A percentile compares a stretch with the other conserved stretches of the same genome.
phyloP scores from a whole-genome alignment of 2,329 filamentous ascomycete genomes.

The Colletotrichum euphorbiae region DNA sequence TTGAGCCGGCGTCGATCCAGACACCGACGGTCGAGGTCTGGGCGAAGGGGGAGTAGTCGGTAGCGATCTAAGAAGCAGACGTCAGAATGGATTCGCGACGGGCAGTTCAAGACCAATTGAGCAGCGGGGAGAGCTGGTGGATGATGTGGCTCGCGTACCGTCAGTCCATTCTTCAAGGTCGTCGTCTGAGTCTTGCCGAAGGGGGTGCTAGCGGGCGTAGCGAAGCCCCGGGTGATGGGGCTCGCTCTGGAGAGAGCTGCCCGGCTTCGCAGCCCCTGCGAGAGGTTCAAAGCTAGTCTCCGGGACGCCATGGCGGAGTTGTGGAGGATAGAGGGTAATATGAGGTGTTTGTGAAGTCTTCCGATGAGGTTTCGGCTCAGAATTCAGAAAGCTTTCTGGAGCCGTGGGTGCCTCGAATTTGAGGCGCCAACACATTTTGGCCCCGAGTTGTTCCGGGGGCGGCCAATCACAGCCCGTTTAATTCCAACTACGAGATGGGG shows the following conservation, averaged over 20 bases:
- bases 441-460: conserved; percentile 53
- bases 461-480: conserved; percentile 50
- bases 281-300: conserved; percentile 95
- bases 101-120: conserved; percentile 52
- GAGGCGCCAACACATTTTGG: conserved; percentile 52
- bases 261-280: conserved; percentile 89
- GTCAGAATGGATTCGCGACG: conserved; percentile 45
- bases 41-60: conserved; percentile 97
- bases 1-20: conserved; percentile 98
- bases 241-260: conserved; percentile 83
- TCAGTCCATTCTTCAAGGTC: conserved; percentile 97
- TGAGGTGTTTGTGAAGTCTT: conserved; percentile 69
- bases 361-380: conserved; percentile 53
- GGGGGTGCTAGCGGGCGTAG: conserved; percentile 77
- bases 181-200: conserved; percentile 93
- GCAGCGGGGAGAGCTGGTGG: conserved; percentile 17
- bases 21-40: conserved; percentile 98
- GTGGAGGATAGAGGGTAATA: conserved; percentile 60
- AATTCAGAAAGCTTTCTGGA: conserved; percentile 57
- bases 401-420: conserved; percentile 55
- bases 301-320: conserved; percentile 87
- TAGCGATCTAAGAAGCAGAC: conserved; percentile 78
- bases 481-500: conserved; percentile 23
- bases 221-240: conserved; percentile 86
- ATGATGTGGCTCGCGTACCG: conserved; percentile 67